Conservation (phyloP, 129 eudicot species). For the Centaurea solstitialis region DNA sequence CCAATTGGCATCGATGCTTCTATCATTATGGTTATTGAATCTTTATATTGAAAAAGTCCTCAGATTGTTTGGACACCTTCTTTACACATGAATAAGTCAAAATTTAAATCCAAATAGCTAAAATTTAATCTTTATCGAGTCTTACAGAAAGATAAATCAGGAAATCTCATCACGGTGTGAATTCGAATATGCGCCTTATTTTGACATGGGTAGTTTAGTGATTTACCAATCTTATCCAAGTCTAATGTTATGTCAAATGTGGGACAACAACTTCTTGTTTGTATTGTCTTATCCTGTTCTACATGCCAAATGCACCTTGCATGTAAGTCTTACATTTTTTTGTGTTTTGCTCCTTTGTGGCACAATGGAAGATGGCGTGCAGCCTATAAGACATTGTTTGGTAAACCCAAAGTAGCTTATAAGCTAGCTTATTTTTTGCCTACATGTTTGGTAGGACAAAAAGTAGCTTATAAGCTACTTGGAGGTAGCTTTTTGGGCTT, state of each 20-base stretch:
- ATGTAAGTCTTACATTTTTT: conserved; percentile 19
- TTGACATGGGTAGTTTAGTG: background rate
- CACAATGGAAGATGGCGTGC: conserved; percentile 58
- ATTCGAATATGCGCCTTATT: background rate
- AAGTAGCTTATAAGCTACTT: too few species aligned
- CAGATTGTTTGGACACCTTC: background rate
- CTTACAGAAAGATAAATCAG: background rate
- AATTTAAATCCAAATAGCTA: background rate
- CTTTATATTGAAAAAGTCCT: background rate
- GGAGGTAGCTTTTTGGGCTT: too few species aligned
- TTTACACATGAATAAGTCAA: background rate
- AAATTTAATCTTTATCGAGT: background rate
- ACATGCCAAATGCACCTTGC: conserved; percentile 27
- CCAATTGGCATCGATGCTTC: background rate
- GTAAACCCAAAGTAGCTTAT: too few species aligned
- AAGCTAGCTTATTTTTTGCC: too few species aligned
- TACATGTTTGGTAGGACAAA: too few species aligned
- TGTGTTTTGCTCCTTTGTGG: conserved; percentile 47
- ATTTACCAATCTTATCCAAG: background rate
- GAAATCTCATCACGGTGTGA: background rate
- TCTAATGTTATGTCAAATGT: background rate
- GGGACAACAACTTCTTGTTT: background rate
- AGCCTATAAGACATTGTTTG: too few species aligned
- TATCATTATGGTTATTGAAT: background rate
- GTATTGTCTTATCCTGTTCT: background rate